Evolutionary conservation across 2,329 filamentous ascomycete species (phyloP).

Genomic region (Pyrenophora graminea): DNA sequence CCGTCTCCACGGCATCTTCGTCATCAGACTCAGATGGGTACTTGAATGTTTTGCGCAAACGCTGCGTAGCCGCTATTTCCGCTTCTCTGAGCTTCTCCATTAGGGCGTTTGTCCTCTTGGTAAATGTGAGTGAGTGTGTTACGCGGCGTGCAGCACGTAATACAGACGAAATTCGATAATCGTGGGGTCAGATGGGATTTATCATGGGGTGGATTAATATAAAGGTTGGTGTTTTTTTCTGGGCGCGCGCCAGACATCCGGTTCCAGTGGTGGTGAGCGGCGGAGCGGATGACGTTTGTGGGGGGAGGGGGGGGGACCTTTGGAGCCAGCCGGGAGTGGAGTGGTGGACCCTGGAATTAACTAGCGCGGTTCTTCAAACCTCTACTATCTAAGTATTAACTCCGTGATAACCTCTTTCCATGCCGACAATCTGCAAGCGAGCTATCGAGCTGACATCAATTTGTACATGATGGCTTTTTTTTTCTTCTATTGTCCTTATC

Average conservation of each 20-base stretch:
- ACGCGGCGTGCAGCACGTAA: too few species aligned
- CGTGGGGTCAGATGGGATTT: background rate
- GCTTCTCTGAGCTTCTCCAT: conserved; percentile 13
- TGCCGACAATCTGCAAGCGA: too few species aligned
- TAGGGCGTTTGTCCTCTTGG: too few species aligned
- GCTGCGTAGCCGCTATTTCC: conserved; percentile 52
- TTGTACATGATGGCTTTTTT: too few species aligned
- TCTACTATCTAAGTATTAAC: too few species aligned
- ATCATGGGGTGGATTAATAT: background rate
- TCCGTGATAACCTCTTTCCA: too few species aligned
- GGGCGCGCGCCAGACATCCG: conserved; percentile 5
- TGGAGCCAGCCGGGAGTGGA: background rate
- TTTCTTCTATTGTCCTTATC: too few species aligned
- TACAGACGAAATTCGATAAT: too few species aligned
- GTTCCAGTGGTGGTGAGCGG: conserved; percentile 2
- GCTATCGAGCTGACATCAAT: too few species aligned
- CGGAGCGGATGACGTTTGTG: conserved; percentile 25
- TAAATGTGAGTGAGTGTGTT: too few species aligned
- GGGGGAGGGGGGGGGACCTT: background rate
- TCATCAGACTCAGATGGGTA: conserved; percentile 67
- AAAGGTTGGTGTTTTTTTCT: conserved; percentile 8
- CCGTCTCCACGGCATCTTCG: conserved; percentile 60
- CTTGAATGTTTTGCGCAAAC: conserved; percentile 75
- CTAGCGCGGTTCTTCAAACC: too few species aligned
- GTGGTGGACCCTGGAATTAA: conserved; percentile 23